A percentile compares a stretch with the other conserved stretches of the same genome.
These are phyloP conservation scores for Xerocomellus chrysenteron DNA, from an alignment of 768 basidiomycete genomes.

Conservation along the genomic window DNA sequence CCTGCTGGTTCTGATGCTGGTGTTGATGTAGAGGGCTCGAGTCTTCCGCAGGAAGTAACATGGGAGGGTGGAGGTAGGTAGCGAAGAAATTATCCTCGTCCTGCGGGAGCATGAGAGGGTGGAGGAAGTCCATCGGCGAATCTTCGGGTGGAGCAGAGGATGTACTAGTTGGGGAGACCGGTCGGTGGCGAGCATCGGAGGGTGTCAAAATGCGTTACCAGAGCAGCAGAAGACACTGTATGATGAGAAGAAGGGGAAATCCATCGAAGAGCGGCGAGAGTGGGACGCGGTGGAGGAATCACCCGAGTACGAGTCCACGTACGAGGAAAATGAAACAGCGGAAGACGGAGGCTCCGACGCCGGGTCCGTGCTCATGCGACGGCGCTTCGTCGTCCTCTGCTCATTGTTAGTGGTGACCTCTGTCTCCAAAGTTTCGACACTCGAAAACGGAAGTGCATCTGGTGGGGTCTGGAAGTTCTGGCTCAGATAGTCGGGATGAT, in stretches of 20 bases:
- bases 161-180: slow-evolving; percentile 59
- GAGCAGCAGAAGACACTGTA: slow-evolving; percentile 55
- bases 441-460: slow-evolving; percentile 55
- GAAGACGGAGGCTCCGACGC: slow-evolving; percentile 55
- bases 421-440: slow-evolving; percentile 46
- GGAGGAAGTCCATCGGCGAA: slow-evolving; percentile 73
- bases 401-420: slow-evolving; percentile 31
- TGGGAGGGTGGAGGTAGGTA: slow-evolving; percentile 55
- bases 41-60: slow-evolving; percentile 46
- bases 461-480: slow-evolving; percentile 46
- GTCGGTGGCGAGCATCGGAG: slow-evolving; percentile 59
- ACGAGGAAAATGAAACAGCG: slow-evolving; percentile 63
- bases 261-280: slow-evolving; percentile 63
- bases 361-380: slow-evolving; percentile 65
- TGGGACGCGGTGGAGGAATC: slow-evolving; percentile 52
- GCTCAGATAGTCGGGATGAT: slow-evolving; percentile 68
- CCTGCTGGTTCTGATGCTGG: slow-evolving; percentile 23
- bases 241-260: slow-evolving; percentile 59
- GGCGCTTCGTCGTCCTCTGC: slow-evolving; percentile 57
- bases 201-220: slow-evolving; percentile 70
- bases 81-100: slow-evolving; percentile 65
- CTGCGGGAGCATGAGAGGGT: slow-evolving; percentile 55
- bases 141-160: slow-evolving; percentile 68
- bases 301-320: slow-evolving; percentile 54
- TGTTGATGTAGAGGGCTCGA: slow-evolving; percentile 18